Evolutionary conservation across 2,329 filamentous ascomycete species (phyloP).

Genomic region (Aureobasidium sp.): DNA sequence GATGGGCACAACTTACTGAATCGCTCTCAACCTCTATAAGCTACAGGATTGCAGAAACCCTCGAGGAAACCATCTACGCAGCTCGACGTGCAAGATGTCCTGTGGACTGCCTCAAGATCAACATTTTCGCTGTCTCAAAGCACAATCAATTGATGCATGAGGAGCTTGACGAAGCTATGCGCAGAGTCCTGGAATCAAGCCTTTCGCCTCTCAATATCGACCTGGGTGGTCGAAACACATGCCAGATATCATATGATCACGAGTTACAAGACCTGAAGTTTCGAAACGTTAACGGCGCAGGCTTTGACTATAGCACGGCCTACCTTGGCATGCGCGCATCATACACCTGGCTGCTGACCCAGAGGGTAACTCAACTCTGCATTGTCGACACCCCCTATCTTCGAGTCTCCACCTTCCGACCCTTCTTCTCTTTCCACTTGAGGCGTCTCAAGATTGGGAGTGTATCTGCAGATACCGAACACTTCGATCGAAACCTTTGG

Average conservation of each 20-base stretch:
- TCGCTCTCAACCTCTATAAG: neutral
- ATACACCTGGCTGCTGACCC: neutral
- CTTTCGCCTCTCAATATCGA: neutral
- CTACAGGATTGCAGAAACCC: neutral
- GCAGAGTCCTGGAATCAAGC: neutral
- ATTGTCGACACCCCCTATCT: too few relatives aligned
- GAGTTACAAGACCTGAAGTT: neutral
- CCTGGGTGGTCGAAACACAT: neutral
- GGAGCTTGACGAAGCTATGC: neutral
- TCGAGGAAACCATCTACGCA: neutral
- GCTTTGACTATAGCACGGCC: neutral
- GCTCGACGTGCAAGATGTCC: neutral
- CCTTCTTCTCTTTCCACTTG: neutral
- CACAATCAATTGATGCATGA: too few relatives aligned
- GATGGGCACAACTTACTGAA: neutral
- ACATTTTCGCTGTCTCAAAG: neutral
- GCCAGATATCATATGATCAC: neutral
- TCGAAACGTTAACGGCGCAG: too few relatives aligned
- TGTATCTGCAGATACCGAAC: accelerated
- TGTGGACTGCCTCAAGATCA: neutral
- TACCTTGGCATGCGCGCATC: neutral
- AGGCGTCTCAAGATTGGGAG: neutral
- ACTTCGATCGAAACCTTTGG: neutral
- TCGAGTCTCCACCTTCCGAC: neutral
- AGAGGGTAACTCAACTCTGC: neutral